These are phyloP conservation scores for Cyclotella choctawhatcheeana DNA, from an alignment of 108 stramenopile species.

Conservation along the genomic window DNA sequence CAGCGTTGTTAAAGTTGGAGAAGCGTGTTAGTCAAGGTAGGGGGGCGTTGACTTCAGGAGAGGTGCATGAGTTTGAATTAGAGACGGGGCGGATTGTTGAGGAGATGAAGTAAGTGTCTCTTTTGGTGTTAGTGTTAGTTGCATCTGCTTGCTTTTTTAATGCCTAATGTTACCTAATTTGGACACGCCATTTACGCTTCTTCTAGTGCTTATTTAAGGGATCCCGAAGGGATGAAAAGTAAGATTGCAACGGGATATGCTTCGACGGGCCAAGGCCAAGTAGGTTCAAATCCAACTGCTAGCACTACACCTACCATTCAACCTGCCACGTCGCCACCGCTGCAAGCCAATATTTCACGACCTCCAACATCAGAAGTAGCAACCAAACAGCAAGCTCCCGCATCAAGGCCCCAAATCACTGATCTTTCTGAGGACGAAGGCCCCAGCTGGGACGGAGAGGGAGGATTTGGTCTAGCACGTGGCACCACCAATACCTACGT, in stretches of 20 bases:
- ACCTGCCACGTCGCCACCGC: not conserved
- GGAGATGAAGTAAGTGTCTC: slow-evolving; percentile 60
- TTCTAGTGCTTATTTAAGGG: slow-evolving; percentile 37
- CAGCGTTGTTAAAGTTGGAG: slow-evolving; percentile 61
- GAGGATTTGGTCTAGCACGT: slow-evolving; percentile 60
- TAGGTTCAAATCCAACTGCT: not conserved
- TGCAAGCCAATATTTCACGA: not conserved
- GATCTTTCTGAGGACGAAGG: slow-evolving; percentile 52
- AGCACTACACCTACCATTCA: not conserved
- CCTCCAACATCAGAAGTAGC: not conserved
- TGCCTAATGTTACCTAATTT: not conserved
- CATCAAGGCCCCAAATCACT: slow-evolving; percentile 7
- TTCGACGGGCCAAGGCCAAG: not conserved
- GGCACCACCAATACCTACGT: slow-evolving; percentile 81
- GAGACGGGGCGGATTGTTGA: slow-evolving; percentile 49
- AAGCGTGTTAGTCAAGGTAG: slow-evolving; percentile 67
- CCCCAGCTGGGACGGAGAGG: slow-evolving; percentile 56
- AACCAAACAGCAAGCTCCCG: not conserved
- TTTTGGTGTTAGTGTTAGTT: not conserved
- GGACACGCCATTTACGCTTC: not conserved
- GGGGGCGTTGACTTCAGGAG: slow-evolving; percentile 51
- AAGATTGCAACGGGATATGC: slow-evolving; percentile 21
- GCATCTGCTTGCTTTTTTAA: too few species aligned
- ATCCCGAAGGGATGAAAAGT: slow-evolving; percentile 29
- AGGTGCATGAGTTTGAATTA: slow-evolving; percentile 54